Evolutionary conservation across 176 grass and related monocot species (phyloP).

Genomic region (Miscanthus lutarioriparius): DNA sequence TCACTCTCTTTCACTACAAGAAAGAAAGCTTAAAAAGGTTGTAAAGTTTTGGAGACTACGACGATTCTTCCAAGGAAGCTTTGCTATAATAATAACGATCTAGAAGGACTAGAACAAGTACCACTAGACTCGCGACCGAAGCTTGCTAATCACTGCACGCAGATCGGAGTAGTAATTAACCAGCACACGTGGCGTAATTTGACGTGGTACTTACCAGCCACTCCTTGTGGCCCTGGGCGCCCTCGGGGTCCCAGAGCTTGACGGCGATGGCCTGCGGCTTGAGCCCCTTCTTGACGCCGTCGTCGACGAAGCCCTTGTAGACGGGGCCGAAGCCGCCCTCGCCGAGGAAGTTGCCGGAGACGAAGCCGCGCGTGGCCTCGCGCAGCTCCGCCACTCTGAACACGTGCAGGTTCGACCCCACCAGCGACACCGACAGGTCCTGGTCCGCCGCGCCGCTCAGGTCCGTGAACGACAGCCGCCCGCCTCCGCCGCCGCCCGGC

Average conservation of each 20-base stretch:
- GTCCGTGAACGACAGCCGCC: constrained; percentile 62
- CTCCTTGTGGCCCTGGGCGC: constrained; percentile 72
- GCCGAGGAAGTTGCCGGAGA: constrained; percentile 68
- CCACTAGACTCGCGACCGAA: background rate
- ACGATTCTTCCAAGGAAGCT: constrained; percentile 38
- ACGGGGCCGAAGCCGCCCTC: constrained; percentile 78
- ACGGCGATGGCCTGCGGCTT: constrained; percentile 65
- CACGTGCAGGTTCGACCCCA: constrained; percentile 67
- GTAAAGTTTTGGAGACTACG: background rate
- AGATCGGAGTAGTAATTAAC: background rate
- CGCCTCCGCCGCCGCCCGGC: constrained; percentile 3
- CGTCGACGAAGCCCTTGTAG: constrained; percentile 66
- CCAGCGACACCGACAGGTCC: constrained; percentile 71
- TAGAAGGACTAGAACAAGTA: background rate
- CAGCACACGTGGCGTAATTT: background rate
- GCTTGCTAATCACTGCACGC: background rate
- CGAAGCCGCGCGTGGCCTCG: constrained; percentile 50
- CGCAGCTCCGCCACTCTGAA: constrained; percentile 60
- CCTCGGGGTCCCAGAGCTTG: constrained; percentile 77
- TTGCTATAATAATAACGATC: background rate
- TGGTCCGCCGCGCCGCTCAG: constrained; percentile 57
- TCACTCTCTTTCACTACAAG: constrained; percentile 48
- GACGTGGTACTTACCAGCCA: constrained; percentile 43
- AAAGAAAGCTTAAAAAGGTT: constrained; percentile 33
- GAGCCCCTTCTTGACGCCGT: constrained; percentile 58